Evolutionary conservation across 2,329 filamentous ascomycete genomes (phyloP).

Genomic region (Leptographium procerum): DNA sequence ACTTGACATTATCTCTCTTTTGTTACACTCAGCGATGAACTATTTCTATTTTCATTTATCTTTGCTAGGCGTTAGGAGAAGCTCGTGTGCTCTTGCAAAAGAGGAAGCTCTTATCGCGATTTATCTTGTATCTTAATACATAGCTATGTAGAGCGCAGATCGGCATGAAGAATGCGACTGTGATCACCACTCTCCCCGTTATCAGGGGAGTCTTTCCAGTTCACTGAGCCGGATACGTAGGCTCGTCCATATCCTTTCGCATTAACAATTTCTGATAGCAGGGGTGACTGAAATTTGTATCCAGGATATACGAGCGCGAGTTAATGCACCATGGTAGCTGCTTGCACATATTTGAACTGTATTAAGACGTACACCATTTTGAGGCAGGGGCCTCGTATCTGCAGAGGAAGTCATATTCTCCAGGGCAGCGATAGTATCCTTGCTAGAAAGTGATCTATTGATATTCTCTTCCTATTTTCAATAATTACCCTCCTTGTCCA

Average conservation of each 20-base stretch:
- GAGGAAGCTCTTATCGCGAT: not conserved
- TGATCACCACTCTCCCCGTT: too few species aligned
- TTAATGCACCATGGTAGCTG: too few species aligned
- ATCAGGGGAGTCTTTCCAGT: too few species aligned
- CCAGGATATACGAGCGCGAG: too few species aligned
- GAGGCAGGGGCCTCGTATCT: too few species aligned
- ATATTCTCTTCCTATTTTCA: not conserved
- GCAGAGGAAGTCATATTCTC: not conserved
- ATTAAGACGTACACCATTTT: not conserved
- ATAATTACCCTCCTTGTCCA: not conserved
- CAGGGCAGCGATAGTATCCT: not conserved
- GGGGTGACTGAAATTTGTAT: too few species aligned
- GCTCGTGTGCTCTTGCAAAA: not conserved
- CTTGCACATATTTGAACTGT: not conserved
- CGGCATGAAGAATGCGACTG: too few species aligned
- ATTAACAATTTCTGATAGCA: too few species aligned
- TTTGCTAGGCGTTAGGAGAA: not conserved
- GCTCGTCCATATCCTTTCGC: too few species aligned
- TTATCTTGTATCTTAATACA: not conserved
- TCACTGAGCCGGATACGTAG: too few species aligned
- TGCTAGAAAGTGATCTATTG: not conserved
- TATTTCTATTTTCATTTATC: conserved; percentile 1
- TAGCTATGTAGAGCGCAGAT: not conserved
- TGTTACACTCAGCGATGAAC: not conserved
- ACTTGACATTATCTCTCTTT: not conserved